A percentile compares a stretch with the other conserved stretches of the same genome.
phyloP scores from a whole-genome alignment of 2,329 filamentous ascomycete species.

The Domatiomyces globalis region DNA sequence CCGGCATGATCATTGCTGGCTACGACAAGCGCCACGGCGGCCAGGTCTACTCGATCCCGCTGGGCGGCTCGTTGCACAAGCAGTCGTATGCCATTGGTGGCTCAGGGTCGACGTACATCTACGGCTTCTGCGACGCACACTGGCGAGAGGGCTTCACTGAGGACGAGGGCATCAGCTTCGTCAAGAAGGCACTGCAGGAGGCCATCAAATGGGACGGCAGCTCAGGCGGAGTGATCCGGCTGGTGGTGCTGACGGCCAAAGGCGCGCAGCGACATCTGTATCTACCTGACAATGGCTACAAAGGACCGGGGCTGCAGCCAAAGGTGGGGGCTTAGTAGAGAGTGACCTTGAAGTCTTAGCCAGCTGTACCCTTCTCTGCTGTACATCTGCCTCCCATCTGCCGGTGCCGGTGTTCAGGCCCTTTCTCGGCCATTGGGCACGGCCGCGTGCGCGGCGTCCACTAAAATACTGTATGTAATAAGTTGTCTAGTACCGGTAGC shows the following conservation, averaged over 20 bases:
- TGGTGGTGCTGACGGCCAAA: conserved; percentile 86
- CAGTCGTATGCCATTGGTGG: conserved; percentile 90
- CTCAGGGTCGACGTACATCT: conserved; percentile 97
- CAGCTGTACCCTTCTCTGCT: too few species aligned
- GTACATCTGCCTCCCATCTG: too few species aligned
- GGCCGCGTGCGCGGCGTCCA: too few species aligned
- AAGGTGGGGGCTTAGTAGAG: not conserved
- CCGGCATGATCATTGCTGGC: conserved; percentile 95
- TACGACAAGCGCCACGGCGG: conserved; percentile 92
- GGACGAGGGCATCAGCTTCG: conserved; percentile 76
- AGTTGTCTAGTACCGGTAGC: too few species aligned
- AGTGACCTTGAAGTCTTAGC: too few species aligned
- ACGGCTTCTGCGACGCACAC: conserved; percentile 93
- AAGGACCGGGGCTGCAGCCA: conserved; percentile 47
- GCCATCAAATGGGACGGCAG: conserved; percentile 99
- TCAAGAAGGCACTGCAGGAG: conserved; percentile 79
- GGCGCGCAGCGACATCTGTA: conserved; percentile 91
- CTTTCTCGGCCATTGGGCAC: too few species aligned
- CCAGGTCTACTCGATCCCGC: conserved; percentile 92
- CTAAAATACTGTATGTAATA: too few species aligned
- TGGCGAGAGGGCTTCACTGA: conserved; percentile 94
- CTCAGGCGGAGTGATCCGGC: conserved; percentile 92
- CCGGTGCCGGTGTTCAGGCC: too few species aligned
- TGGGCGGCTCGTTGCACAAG: conserved; percentile 95
- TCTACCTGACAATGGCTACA: conserved; percentile 81